Conservation (phyloP, 352 stramenopile genomes). For the Phytophthora boehmeriae region DNA sequence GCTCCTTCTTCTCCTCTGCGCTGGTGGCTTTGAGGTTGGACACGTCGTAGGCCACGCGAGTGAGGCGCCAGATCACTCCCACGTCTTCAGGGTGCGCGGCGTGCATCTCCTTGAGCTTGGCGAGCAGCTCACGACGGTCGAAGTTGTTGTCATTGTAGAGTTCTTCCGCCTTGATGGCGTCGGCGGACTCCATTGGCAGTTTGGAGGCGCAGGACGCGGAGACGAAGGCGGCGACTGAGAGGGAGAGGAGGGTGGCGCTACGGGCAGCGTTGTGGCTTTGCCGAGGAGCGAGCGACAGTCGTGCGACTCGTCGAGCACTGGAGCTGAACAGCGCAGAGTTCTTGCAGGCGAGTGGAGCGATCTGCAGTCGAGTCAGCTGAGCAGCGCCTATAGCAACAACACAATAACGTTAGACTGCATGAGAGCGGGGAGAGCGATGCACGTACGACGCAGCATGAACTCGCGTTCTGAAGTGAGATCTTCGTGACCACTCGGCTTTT, state of each 20-base stretch:
- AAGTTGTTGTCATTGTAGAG: conserved; percentile 80
- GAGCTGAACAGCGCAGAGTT: conserved; percentile 9
- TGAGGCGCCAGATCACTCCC: conserved; percentile 68
- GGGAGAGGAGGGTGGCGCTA: conserved; percentile 23
- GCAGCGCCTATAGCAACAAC: conserved; percentile 22
- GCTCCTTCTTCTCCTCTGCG: conserved; percentile 73
- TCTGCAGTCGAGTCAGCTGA: conserved; percentile 19
- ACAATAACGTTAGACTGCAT: conserved; percentile 1
- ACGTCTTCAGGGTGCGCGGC: conserved; percentile 59
- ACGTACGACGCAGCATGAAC: conserved; percentile 40
- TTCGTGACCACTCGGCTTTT: conserved; percentile 7
- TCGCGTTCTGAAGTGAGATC: conserved; percentile 12
- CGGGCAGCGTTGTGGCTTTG: background rate
- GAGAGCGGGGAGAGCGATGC: background rate
- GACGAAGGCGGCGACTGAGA: conserved; percentile 25
- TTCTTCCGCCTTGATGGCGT: conserved; percentile 75
- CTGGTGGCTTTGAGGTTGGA: conserved; percentile 56
- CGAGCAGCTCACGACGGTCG: conserved; percentile 71
- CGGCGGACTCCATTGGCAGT: conserved; percentile 60
- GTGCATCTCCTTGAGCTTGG: conserved; percentile 66
- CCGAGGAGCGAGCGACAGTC: conserved; percentile 11
- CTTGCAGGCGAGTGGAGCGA: conserved; percentile 8
- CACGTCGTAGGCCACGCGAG: conserved; percentile 71
- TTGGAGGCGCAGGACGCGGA: conserved; percentile 26
- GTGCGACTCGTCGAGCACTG: conserved; percentile 6